phyloP scores from a whole-genome alignment of 2,329 filamentous ascomycete species.

The Hirsutella thompsonii region DNA sequence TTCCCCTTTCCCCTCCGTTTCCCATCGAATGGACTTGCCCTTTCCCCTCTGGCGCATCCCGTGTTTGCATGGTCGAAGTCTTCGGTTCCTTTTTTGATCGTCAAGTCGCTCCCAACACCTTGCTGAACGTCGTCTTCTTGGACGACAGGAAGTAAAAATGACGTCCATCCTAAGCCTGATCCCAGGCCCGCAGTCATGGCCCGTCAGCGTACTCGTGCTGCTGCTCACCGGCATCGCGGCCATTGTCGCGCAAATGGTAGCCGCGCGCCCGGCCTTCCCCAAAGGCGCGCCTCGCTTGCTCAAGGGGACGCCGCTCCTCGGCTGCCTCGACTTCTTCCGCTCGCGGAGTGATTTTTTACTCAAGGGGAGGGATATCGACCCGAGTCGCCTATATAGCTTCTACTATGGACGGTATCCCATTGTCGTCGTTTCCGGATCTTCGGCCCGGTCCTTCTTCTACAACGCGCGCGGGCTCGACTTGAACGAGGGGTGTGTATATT shows the following conservation, averaged over 20 bases:
- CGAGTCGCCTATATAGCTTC: conserved; percentile 33
- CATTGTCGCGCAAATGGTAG: conserved; percentile 1
- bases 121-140: too few relatives aligned
- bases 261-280: conserved; percentile 10
- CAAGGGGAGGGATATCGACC: conserved; percentile 15
- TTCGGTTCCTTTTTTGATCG: too few relatives aligned
- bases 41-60: too few relatives aligned
- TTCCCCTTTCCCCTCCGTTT: too few relatives aligned
- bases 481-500: conserved; percentile 21
- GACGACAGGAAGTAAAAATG: too few relatives aligned
- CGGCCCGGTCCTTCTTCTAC: conserved; percentile 28
- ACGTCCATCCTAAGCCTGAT: neutral
- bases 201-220: conserved; percentile 3
- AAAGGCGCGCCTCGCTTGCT: conserved; percentile 12
- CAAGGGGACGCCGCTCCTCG: conserved; percentile 25
- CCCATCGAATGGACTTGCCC: too few relatives aligned
- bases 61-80: too few relatives aligned
- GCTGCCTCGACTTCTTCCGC: conserved; percentile 31
- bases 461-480: conserved; percentile 31
- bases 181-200: conserved; percentile 5
- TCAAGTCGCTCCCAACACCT: too few relatives aligned
- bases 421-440: conserved; percentile 28
- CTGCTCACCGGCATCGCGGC: conserved; percentile 1
- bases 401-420: conserved; percentile 30
- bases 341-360: conserved; percentile 29